phyloP scores from a whole-genome alignment of 352 stramenopile species.

The Globisporangium echinulatum region DNA sequence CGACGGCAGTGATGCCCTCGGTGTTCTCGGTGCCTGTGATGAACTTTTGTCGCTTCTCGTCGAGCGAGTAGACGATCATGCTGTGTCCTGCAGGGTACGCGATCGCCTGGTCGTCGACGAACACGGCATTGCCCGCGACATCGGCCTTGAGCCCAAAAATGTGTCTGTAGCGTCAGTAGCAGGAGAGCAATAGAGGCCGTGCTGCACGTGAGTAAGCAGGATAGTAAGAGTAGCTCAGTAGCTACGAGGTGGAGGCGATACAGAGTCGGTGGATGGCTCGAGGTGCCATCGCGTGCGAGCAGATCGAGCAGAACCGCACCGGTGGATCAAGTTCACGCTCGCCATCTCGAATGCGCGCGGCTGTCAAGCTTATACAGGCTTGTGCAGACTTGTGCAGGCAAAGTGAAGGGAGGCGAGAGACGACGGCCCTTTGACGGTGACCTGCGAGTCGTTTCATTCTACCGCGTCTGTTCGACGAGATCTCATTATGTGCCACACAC shows the following conservation, averaged over 20 bases:
- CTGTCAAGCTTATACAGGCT: too few species aligned
- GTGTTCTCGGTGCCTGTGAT: conserved; percentile 75
- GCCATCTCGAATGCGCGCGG: conserved; percentile 15
- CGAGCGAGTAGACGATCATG: conserved; percentile 82
- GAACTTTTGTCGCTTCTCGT: conserved; percentile 91
- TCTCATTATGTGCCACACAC: too few species aligned
- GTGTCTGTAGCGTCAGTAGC: conserved; percentile 31
- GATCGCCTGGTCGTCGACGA: conserved; percentile 79
- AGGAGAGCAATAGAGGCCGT: not conserved
- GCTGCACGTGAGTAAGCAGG: not conserved
- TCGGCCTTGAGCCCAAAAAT: conserved; percentile 90
- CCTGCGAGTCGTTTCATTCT: too few species aligned
- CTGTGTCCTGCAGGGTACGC: conserved; percentile 86
- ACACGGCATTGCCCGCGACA: conserved; percentile 74
- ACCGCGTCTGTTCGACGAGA: too few species aligned
- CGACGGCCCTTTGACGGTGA: too few species aligned
- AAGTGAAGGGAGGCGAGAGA: too few species aligned
- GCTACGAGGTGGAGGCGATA: too few species aligned
- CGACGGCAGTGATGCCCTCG: conserved; percentile 56
- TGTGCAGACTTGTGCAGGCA: too few species aligned
- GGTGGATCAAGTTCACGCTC: conserved; percentile 37
- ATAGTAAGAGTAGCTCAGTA: not conserved
- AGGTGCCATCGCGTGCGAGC: too few species aligned
- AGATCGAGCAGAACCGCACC: conserved; percentile 11
- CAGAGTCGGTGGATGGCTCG: too few species aligned